Base-by-base conservation (phyloP, 129 eudicot genomes). In the Artemisia tridentata region DNA sequence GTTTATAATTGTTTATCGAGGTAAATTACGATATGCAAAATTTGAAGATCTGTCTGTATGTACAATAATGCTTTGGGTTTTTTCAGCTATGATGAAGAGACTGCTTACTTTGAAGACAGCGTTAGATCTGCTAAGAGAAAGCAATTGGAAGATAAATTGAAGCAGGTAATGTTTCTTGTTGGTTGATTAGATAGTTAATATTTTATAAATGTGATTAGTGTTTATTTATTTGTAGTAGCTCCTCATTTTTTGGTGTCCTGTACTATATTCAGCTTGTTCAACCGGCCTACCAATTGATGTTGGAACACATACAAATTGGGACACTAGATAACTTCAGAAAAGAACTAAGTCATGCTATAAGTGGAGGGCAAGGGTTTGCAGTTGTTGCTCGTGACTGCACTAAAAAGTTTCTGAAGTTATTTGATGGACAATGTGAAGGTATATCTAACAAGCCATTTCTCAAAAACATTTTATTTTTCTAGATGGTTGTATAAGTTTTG, bases 371-470 rank as follows among this genome's bases (percentile, higher is more conserved):
- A 68, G 92, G 90, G 20, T 91, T 91, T 82, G 86, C 96, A 20
- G 68, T 68, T 34, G 96, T 87, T 13, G 90, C 88, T 38, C 82
- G 71, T 60, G 83, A 83, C 15, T 88, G 84, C 89, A 68, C 74
- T 13, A 51, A 80, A 57, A 61, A 69, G 43, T 86, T 74, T 71
- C 64, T 83, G 80, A 68, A 55, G 6, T 49, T 73, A 51, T 88
- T 92, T 69, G 88, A 85, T 47, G 88, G 85, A 81, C 83, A 69
- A 78, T 83, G 91, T 78, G 77, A 86, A 88, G 96, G 98, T 92
- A 83, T 69, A 43, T 43, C 63, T 56, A 59, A 38, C 14, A 29
- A 4, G 34, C 45, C 45, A 38, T 38, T 7, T 38, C 45, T 38
- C 1, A 7, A 38, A 1, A 38, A 38, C 11, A 38, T 0, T 38